Conservation (phyloP, 352 stramenopile species). For the Sclerospora graminicola region DNA sequence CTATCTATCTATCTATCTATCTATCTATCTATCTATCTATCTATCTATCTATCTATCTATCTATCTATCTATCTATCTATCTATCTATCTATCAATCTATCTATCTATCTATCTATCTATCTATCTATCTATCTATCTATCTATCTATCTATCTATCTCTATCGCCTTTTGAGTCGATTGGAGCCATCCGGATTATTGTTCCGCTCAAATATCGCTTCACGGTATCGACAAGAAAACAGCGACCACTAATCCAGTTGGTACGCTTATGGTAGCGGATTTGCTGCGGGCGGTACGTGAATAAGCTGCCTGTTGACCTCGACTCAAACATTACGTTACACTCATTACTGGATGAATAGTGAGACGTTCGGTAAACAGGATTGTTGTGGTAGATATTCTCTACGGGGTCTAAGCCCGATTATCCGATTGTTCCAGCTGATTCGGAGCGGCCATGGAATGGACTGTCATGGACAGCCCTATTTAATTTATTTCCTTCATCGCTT, state of each 20-base stretch:
- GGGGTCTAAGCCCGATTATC: conserved; percentile 17
- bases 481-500: conserved; percentile 75
- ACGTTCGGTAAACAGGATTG: conserved; percentile 28
- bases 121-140: too few relatives aligned
- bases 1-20: too few relatives aligned
- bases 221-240: conserved; percentile 41
- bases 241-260: conserved; percentile 25
- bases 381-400: conserved; percentile 25
- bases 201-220: conserved; percentile 57
- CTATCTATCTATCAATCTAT: too few relatives aligned
- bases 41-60: too few relatives aligned
- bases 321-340: conserved; percentile 45
- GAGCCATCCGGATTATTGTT: conserved; percentile 43
- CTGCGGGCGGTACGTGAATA: conserved; percentile 53
- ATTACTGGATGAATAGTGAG: conserved; percentile 38
- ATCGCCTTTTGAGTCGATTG: conserved; percentile 41
- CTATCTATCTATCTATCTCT: too few relatives aligned
- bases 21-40: too few relatives aligned
- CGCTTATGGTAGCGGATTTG: conserved; percentile 46
- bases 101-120: too few relatives aligned
- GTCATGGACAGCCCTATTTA: conserved; percentile 54
- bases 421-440: conserved; percentile 21
- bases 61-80: too few relatives aligned
- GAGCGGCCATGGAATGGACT: conserved; percentile 12
- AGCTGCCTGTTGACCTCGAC: conserved; percentile 34